Evolutionary conservation across 208 protist species (phyloP).

Genomic region (Leishmania mexicana): DNA sequence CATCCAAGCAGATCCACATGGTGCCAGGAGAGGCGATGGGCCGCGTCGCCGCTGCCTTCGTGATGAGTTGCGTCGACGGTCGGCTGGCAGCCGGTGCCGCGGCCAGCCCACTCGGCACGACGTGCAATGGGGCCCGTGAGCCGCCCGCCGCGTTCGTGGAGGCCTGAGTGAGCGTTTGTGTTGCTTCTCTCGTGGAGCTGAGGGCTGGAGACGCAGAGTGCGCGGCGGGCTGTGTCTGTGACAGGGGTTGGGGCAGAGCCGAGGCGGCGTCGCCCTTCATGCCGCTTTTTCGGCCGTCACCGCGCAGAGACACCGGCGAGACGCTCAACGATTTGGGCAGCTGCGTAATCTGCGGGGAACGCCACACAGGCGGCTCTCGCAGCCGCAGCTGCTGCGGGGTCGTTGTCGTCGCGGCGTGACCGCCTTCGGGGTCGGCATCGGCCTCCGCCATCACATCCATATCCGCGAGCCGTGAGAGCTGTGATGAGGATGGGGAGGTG

Average conservation of each 20-base stretch:
- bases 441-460: not conserved
- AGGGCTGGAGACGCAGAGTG: not conserved
- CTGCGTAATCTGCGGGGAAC: constrained; percentile 23
- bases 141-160: not conserved
- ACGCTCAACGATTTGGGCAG: constrained; percentile 29
- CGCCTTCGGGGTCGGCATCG: not conserved
- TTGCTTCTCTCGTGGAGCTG: constrained; percentile 5
- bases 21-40: constrained; percentile 60
- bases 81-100: constrained; percentile 17
- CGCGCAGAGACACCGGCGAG: constrained; percentile 12
- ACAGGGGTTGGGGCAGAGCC: not conserved
- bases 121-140: not conserved
- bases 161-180: constrained; percentile 15
- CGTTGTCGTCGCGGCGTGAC: not conserved
- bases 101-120: not conserved
- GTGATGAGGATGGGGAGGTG: not conserved
- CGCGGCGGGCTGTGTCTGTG: not conserved
- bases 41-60: constrained; percentile 53
- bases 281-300: not conserved
- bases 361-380: constrained; percentile 33
- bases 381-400: constrained; percentile 13
- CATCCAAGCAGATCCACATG: constrained; percentile 80
- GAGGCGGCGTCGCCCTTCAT: not conserved
- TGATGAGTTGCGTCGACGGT: constrained; percentile 57
- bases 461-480: constrained; percentile 9